A percentile compares a stretch with the other conserved stretches of the same genome.
Evolutionary conservation across 2,329 filamentous ascomycete species (phyloP).

Genomic region (Pseudocercospora macadamiae): DNA sequence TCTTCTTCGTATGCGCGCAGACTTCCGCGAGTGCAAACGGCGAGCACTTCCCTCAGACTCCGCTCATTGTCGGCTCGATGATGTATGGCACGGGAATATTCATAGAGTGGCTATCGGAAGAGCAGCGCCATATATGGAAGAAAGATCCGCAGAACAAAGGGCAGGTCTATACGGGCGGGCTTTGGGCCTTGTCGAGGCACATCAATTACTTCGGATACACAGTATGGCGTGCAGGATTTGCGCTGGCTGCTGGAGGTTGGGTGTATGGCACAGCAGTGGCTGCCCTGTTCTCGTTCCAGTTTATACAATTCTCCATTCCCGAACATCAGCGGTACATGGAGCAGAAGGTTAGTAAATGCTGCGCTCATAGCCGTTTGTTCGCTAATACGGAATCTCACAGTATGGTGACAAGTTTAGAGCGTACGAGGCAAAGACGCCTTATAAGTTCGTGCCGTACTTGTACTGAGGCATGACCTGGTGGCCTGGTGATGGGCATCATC

Average conservation of each 20-base stretch:
- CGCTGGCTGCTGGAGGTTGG: slow-evolving; percentile 53
- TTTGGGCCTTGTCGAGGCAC: slow-evolving; percentile 55
- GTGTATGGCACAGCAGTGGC: slow-evolving; percentile 46
- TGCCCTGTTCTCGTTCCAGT: slow-evolving; percentile 51
- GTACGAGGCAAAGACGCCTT: slow-evolving; percentile 44
- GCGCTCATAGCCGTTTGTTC: neutral
- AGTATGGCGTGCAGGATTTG: slow-evolving; percentile 55
- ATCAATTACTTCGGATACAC: slow-evolving; percentile 60
- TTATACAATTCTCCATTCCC: slow-evolving; percentile 49
- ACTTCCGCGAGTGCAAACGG: slow-evolving; percentile 50
- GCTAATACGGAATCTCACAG: slow-evolving; percentile 23
- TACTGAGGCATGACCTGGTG: slow-evolving; percentile 18
- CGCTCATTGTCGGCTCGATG: slow-evolving; percentile 52
- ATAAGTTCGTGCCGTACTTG: slow-evolving; percentile 43
- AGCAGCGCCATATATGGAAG: slow-evolving; percentile 60
- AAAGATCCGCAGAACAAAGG: slow-evolving; percentile 55
- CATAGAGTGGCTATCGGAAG: slow-evolving; percentile 59
- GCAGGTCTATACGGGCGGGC: slow-evolving; percentile 54
- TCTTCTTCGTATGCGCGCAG: slow-evolving; percentile 56
- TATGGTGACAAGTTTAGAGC: slow-evolving; percentile 45
- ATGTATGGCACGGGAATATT: slow-evolving; percentile 57
- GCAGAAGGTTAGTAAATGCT: slow-evolving; percentile 37
- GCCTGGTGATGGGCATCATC: neutral
- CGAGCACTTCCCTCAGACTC: slow-evolving; percentile 46
- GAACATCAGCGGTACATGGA: slow-evolving; percentile 55